phyloP scores from a whole-genome alignment of 148 eudicot genomes.

The Amaranthus cruentus region DNA sequence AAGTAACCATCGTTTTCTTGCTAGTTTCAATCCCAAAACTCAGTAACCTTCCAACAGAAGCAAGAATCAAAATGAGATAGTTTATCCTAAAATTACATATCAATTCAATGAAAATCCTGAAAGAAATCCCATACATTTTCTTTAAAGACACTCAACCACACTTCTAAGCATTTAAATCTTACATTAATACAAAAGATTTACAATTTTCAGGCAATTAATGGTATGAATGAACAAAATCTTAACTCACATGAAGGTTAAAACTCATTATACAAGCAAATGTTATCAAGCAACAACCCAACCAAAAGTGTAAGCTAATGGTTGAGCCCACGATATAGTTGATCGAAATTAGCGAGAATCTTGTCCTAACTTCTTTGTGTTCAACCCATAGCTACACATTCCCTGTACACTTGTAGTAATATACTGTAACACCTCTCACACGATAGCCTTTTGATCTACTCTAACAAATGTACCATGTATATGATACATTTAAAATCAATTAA shows the following conservation, averaged over 20 bases:
- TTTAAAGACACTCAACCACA: slow-evolving; percentile 17
- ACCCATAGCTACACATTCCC: too few relatives aligned
- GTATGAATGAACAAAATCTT: slow-evolving; percentile 2
- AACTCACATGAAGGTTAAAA: slow-evolving; percentile 5
- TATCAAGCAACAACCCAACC: neutral
- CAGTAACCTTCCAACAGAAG: slow-evolving; percentile 22
- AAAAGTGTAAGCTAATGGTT: neutral
- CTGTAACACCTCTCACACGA: too few relatives aligned
- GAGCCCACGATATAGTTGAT: too few relatives aligned
- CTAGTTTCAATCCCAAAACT: slow-evolving; percentile 15
- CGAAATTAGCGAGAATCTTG: too few relatives aligned
- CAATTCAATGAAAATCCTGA: slow-evolving; percentile 11
- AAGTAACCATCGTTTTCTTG: slow-evolving; percentile 33
- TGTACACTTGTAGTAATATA: too few relatives aligned
- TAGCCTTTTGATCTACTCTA: too few relatives aligned
- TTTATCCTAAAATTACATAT: neutral
- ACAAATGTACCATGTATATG: too few relatives aligned
- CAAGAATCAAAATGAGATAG: slow-evolving; percentile 15
- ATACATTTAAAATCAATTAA: too few relatives aligned
- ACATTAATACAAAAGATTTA: slow-evolving; percentile 2
- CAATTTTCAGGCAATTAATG: slow-evolving; percentile 8
- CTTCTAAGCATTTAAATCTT: slow-evolving; percentile 21
- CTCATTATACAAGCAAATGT: neutral
- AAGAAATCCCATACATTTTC: slow-evolving; percentile 15
- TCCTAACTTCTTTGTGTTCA: too few relatives aligned